Percentiles rank a stretch among this genome's conserved stretches.
phyloP scores from a whole-genome alignment of 1,284 basidiomycete species.

The Butyriboletus appendiculatus region DNA sequence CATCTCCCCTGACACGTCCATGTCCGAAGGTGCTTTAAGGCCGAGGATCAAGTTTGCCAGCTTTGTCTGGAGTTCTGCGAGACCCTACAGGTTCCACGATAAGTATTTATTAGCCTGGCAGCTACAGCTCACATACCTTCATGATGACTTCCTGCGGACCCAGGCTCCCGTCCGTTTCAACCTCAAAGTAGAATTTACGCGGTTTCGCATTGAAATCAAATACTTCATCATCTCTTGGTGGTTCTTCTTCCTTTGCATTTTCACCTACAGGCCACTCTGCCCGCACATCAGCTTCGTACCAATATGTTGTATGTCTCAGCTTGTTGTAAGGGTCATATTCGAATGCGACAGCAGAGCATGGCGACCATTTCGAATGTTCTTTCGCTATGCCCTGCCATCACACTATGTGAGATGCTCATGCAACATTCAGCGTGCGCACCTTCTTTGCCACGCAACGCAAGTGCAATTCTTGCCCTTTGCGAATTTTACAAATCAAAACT shows the following conservation, averaged over 20 bases:
- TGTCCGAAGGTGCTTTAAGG: conserved; percentile 64
- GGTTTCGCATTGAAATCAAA: conserved; percentile 91
- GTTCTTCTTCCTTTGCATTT: conserved; percentile 82
- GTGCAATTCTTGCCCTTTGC: conserved; percentile 92
- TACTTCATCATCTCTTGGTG: conserved; percentile 73
- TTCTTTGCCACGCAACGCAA: conserved; percentile 92
- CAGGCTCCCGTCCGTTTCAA: conserved; percentile 89
- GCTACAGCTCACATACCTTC: conserved; percentile 51
- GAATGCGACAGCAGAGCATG: conserved; percentile 92
- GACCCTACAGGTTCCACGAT: conserved; percentile 50
- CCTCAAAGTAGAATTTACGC: conserved; percentile 87
- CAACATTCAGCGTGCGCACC: conserved; percentile 42
- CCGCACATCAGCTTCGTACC: conserved; percentile 85
- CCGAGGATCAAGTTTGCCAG: conserved; percentile 79
- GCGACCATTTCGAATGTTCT: conserved; percentile 99
- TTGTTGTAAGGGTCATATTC: conserved; percentile 99
- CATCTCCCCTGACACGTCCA: conserved; percentile 45
- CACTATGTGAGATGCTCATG: background rate
- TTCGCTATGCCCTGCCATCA: conserved; percentile 86
- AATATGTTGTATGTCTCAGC: conserved; percentile 93
- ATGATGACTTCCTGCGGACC: conserved; percentile 88
- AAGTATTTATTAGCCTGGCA: background rate
- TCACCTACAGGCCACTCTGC: conserved; percentile 83
- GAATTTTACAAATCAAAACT: conserved; percentile 89
- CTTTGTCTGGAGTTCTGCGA: conserved; percentile 80